A percentile compares a stretch with the other conserved stretches of the same genome.
Conservation (phyloP, 2,329 filamentous ascomycete genomes). For the Stachybotrys echinatus region DNA sequence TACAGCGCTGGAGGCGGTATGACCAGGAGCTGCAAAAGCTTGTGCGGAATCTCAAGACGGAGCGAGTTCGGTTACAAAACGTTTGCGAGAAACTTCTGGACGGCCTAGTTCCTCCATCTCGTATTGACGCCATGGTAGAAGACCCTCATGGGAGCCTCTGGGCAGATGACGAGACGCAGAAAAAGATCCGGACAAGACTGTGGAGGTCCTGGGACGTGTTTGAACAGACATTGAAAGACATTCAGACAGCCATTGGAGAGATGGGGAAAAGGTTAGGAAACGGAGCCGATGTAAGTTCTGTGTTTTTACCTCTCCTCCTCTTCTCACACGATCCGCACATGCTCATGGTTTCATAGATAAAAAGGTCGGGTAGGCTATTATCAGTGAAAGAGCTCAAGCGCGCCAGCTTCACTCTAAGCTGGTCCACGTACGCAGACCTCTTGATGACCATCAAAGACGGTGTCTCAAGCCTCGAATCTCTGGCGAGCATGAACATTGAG, state of each 20-base stretch:
- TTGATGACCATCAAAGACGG: not conserved
- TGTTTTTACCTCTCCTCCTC: not conserved
- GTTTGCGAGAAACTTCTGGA: conserved; percentile 22
- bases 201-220: conserved; percentile 16
- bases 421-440: conserved; percentile 6
- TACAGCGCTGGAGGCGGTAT: conserved; percentile 9
- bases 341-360: not conserved
- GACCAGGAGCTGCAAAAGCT: conserved; percentile 16
- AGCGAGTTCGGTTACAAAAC: conserved; percentile 19
- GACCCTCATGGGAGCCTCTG: conserved; percentile 20
- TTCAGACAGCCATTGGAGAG: conserved; percentile 13
- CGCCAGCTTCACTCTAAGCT: not conserved
- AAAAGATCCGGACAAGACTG: conserved; percentile 15
- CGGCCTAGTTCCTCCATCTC: conserved; percentile 11
- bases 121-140: conserved; percentile 21
- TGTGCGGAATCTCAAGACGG: conserved; percentile 14
- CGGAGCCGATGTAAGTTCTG: not conserved
- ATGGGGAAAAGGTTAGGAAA: conserved; percentile 8
- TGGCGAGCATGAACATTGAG: not conserved
- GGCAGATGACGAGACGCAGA: conserved; percentile 10
- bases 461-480: not conserved
- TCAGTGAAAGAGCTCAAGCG: not conserved
- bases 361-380: not conserved
- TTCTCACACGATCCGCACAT: not conserved
- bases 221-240: conserved; percentile 13